Evolutionary conservation across 495 filamentous ascomycete species (phyloP).

Genomic region (Annulohypoxylon moriforme): DNA sequence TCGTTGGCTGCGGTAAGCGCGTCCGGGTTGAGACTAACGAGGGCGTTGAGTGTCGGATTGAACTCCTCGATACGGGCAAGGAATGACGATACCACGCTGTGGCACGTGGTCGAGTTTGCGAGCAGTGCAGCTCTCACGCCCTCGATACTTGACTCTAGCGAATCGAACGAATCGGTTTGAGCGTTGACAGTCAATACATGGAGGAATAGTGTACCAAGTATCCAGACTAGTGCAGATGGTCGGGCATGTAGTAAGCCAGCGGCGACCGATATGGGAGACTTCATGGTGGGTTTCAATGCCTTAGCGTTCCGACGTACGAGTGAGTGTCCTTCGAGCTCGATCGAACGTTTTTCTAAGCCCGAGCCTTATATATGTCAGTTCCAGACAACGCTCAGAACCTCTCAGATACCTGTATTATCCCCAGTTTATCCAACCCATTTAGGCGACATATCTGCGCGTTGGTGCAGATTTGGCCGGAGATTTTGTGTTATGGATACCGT

Average conservation of each 20-base stretch:
- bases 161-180: slow-evolving; percentile 54
- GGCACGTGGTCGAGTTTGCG: slow-evolving; percentile 61
- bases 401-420: background rate
- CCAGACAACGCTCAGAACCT: background rate
- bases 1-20: slow-evolving; percentile 61
- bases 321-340: background rate
- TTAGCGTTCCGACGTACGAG: background rate
- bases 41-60: slow-evolving; percentile 67
- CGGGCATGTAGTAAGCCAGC: slow-evolving; percentile 24
- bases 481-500: slow-evolving; percentile 6
- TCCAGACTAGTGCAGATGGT: slow-evolving; percentile 15
- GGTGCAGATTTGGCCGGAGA: slow-evolving; percentile 8
- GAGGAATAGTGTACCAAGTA: slow-evolving; percentile 21
- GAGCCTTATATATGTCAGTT: slow-evolving; percentile 31
- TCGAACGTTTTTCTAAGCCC: slow-evolving; percentile 26
- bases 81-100: slow-evolving; percentile 64
- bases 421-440: slow-evolving; percentile 32
- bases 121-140: slow-evolving; percentile 64
- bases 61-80: slow-evolving; percentile 65
- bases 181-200: slow-evolving; percentile 1
- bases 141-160: slow-evolving; percentile 66
- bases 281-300: slow-evolving; percentile 24
- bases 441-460: slow-evolving; percentile 17
- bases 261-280: background rate
- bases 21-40: slow-evolving; percentile 65